Percentiles rank a stretch among this genome's conserved stretches.
Conservation (phyloP, 805 yeast species). For the Wickerhamiella dianesei region DNA sequence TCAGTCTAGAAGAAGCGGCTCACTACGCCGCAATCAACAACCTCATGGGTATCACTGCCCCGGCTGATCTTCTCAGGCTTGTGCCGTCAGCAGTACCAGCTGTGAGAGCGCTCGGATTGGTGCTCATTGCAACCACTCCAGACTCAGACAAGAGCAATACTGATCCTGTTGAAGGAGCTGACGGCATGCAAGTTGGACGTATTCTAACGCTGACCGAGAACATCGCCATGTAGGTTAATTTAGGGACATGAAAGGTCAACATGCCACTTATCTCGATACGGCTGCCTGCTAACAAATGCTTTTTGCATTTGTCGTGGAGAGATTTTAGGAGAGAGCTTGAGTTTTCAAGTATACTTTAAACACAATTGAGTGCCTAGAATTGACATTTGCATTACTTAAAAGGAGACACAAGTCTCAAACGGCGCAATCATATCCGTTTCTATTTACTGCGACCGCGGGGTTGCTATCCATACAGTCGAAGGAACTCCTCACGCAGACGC, state of each 20-base stretch:
- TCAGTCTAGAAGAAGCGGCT: slow-evolving; percentile 67
- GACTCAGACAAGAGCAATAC: neutral
- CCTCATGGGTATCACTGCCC: slow-evolving; percentile 69
- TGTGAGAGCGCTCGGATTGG: slow-evolving; percentile 66
- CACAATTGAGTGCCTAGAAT: no score
- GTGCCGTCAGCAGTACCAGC: slow-evolving; percentile 66
- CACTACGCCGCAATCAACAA: slow-evolving; percentile 71
- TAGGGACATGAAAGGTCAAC: neutral
- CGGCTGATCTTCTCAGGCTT: slow-evolving; percentile 51
- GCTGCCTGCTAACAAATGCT: no score
- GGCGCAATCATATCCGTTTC: no score
- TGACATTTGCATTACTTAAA: no score
- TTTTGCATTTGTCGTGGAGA: no score
- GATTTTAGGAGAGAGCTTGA: no score
- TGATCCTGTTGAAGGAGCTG: slow-evolving; percentile 30
- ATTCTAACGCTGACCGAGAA: slow-evolving; percentile 38
- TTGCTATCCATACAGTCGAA: no score
- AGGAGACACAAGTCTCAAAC: no score
- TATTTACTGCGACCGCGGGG: no score
- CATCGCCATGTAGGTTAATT: slow-evolving; percentile 9
- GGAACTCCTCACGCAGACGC: no score
- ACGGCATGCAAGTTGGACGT: slow-evolving; percentile 54
- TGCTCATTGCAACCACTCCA: slow-evolving; percentile 46
- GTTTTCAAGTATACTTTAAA: no score
- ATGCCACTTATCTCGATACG: neutral